Evolutionary conservation across 2,329 filamentous ascomycete genomes (phyloP), one percentile per base, ranked within the genome.

Genomic region (Colletotrichum sublineola): DNA sequence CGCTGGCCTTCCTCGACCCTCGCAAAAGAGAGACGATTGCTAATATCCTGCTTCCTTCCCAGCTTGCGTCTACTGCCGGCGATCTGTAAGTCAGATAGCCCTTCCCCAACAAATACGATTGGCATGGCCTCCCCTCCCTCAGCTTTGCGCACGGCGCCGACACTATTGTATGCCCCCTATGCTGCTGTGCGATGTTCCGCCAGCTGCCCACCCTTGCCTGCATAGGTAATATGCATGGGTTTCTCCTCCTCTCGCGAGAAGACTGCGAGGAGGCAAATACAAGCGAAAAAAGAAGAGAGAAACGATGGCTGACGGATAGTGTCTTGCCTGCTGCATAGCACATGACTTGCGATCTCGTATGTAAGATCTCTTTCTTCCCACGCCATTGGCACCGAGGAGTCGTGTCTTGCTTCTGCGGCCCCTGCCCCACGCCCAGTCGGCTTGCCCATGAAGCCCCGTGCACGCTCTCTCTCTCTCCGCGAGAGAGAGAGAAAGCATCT

Each of bases 321-420:
- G 76, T 77, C 77, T 78, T 81, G 79, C 75, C 76, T 82, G 76
- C 78, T 78, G 81, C 83, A 78, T 84, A 95, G 93, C 94, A 96
- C 89, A 96, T 96, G 93, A 96, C 93, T 81, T 96, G 94, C 88
- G 93, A 96, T 88, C 91, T 94, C 86, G 93, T 95, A 93, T 87
- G 91, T 90, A 74, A 74, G 61, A 76, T 69, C 66, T 76, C 68
- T 74, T 73, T 70, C 70, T 73, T 73, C 66, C 42, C 68, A 56
- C 48, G 11, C 40, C 48, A 24, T 48, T 50, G 58, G n/a, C 50
- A 9, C 33, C 20, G n/a, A 24, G 9, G n/a, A 29, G 33, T 5
- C 33, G 58, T 33, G 29, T 42, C 53, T 48, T 69, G 63, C 72
- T 71, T 24, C 66, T 65, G 42, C 67, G 73, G 63, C 73, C 64